These are phyloP conservation scores for Cladosporium sp. DNA, from an alignment of 2,329 filamentous ascomycete genomes.

Conservation along the genomic window DNA sequence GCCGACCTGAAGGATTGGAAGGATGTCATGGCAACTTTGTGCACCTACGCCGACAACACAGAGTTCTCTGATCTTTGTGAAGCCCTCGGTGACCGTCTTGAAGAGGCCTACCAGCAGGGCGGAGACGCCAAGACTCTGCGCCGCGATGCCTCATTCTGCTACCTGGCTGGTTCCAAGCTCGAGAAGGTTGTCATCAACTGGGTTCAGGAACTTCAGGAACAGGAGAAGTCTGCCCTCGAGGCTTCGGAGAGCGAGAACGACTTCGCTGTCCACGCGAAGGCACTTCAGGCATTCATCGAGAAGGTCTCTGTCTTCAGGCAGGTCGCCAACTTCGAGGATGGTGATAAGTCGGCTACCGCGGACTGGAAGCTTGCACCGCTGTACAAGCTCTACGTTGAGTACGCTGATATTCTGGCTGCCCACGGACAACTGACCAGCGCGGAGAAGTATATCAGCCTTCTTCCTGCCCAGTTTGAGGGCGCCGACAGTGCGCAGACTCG, in stretches of 20 bases:
- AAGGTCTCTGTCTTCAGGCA: constrained; percentile 97
- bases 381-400: constrained; percentile 95
- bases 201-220: constrained; percentile 84
- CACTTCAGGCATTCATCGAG: constrained; percentile 91
- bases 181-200: constrained; percentile 97
- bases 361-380: constrained; percentile 87
- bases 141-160: constrained; percentile 96
- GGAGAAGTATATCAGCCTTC: constrained; percentile 85
- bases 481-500: constrained; percentile 85
- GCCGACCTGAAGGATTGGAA: constrained; percentile 93
- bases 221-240: constrained; percentile 72
- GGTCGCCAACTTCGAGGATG: constrained; percentile 86
- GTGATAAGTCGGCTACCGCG: constrained; percentile 66
- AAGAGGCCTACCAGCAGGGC: constrained; percentile 60
- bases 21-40: constrained; percentile 92
- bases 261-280: constrained; percentile 88
- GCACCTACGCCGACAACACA: constrained; percentile 86
- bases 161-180: constrained; percentile 89
- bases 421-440: constrained; percentile 85
- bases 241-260: constrained; percentile 67
- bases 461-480: constrained; percentile 79
- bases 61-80: constrained; percentile 97
- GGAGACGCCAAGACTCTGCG: constrained; percentile 57
- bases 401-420: constrained; percentile 89
- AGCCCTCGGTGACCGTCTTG: constrained; percentile 85